A percentile compares a stretch with the other conserved stretches of the same genome.
These are phyloP conservation scores for Agrocybe pediades DNA, from an alignment of 768 basidiomycete species.

Conservation along the genomic window DNA sequence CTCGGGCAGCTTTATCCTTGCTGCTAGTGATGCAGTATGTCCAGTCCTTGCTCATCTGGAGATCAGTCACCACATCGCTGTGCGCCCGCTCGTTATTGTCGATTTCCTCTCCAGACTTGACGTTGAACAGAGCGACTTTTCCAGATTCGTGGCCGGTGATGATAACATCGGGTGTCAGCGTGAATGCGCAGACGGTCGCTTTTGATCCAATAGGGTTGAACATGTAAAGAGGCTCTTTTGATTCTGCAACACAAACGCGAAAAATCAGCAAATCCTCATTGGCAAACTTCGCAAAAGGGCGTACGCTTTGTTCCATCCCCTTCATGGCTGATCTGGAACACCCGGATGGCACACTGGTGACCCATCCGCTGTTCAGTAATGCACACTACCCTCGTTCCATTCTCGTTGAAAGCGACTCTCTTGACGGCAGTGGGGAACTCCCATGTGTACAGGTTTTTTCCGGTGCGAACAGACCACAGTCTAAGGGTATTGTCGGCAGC, in stretches of 20 bases:
- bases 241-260: constrained; percentile 59
- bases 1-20: constrained; percentile 96
- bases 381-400: constrained; percentile 81
- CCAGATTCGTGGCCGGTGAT: constrained; percentile 97
- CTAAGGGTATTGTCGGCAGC: constrained; percentile 93
- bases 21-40: constrained; percentile 96
- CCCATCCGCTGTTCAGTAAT: constrained; percentile 99
- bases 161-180: constrained; percentile 73
- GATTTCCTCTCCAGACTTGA: constrained; percentile 83
- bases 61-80: constrained; percentile 83
- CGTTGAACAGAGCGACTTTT: constrained; percentile 90
- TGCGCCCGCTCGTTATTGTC: constrained; percentile 87
- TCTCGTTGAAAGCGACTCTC: constrained; percentile 89
- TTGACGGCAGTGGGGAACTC: constrained; percentile 99
- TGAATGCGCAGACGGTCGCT: constrained; percentile 95
- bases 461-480: constrained; percentile 87
- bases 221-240: constrained; percentile 69
- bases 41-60: constrained; percentile 87
- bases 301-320: constrained; percentile 80
- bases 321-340: constrained; percentile 85
- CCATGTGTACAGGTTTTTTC: constrained; percentile 94
- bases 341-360: constrained; percentile 84
- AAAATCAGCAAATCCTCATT: not conserved
- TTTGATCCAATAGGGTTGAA: constrained; percentile 93
- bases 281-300: constrained; percentile 29